Percentiles rank a stretch among this genome's conserved stretches.
Conservation (phyloP, 1,284 basidiomycete genomes). For the Gymnopus androsaceus region DNA sequence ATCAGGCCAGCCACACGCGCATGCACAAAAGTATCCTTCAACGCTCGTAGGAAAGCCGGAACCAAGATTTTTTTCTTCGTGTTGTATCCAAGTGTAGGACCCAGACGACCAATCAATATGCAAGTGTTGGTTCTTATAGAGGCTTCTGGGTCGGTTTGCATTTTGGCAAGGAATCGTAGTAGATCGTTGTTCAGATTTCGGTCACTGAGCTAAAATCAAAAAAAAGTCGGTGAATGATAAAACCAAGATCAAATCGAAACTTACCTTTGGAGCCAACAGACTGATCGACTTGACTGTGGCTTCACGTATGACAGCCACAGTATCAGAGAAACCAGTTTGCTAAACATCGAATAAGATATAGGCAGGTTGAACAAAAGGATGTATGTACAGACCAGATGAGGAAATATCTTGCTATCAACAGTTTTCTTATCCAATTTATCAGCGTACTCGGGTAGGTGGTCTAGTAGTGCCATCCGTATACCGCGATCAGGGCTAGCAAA, state of each 20-base stretch:
- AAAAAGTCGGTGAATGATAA: no score
- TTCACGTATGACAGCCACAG: slow-evolving; percentile 90
- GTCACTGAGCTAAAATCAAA: slow-evolving; percentile 70
- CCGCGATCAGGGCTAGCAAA: slow-evolving; percentile 90
- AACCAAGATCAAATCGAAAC: neutral
- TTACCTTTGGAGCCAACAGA: slow-evolving; percentile 82
- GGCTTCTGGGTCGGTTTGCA: slow-evolving; percentile 90
- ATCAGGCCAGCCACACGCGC: slow-evolving; percentile 93
- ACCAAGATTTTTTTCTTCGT: slow-evolving; percentile 96
- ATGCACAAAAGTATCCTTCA: slow-evolving; percentile 93
- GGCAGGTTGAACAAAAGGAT: neutral
- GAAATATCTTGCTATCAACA: slow-evolving; percentile 91
- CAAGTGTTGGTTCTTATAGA: slow-evolving; percentile 98
- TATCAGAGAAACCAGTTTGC: slow-evolving; percentile 96
- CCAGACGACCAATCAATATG: slow-evolving; percentile 91
- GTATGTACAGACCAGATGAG: slow-evolving; percentile 69
- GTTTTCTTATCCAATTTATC: slow-evolving; percentile 86
- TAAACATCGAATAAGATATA: slow-evolving; percentile 29
- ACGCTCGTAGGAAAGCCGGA: slow-evolving; percentile 88
- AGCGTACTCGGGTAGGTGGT: slow-evolving; percentile 81
- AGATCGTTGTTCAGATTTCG: slow-evolving; percentile 97
- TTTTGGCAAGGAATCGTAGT: slow-evolving; percentile 88
- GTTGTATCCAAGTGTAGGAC: slow-evolving; percentile 80
- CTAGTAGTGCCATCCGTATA: slow-evolving; percentile 90
- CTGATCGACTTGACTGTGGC: slow-evolving; percentile 91